Percentiles rank a stretch among this genome's conserved stretches.
These are phyloP conservation scores for Cocos nucifera DNA, from an alignment of 176 grass and related monocot genomes.

Conservation along the genomic window DNA sequence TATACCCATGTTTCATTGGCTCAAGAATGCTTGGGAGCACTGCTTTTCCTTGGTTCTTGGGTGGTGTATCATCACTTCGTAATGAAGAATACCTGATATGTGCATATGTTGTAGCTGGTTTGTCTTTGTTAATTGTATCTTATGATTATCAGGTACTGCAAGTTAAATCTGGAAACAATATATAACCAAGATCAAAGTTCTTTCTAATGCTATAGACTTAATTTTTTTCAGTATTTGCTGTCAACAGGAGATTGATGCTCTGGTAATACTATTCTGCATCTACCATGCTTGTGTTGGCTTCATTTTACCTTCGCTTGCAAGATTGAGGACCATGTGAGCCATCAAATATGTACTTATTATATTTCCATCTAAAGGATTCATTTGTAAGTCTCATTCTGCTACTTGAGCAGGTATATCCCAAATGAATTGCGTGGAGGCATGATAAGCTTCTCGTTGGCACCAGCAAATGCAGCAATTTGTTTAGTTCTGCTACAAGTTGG, in stretches of 20 bases:
- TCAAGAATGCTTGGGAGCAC: conserved; percentile 70
- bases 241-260: conserved; percentile 59
- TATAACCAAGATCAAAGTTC: background rate
- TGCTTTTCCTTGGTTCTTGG: conserved; percentile 70
- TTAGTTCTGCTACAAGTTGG: conserved; percentile 55
- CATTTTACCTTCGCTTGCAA: conserved; percentile 74
- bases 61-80: conserved; percentile 26
- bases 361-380: background rate
- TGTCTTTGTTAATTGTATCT: conserved; percentile 54
- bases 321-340: conserved; percentile 73
- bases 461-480: conserved; percentile 48
- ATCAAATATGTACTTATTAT: background rate
- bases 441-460: conserved; percentile 66
- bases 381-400: background rate
- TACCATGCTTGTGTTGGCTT: conserved; percentile 88
- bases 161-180: background rate
- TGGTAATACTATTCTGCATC: conserved; percentile 74
- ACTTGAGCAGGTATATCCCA: conserved; percentile 59
- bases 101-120: conserved; percentile 43
- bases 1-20: conserved; percentile 78
- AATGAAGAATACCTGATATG: conserved; percentile 59
- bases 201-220: background rate
- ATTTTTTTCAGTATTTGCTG: background rate
- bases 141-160: conserved; percentile 81
- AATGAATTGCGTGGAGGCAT: conserved; percentile 95